Evolutionary conservation across 140 eudicot species (phyloP).

Genomic region (Ambrosia hybrid): DNA sequence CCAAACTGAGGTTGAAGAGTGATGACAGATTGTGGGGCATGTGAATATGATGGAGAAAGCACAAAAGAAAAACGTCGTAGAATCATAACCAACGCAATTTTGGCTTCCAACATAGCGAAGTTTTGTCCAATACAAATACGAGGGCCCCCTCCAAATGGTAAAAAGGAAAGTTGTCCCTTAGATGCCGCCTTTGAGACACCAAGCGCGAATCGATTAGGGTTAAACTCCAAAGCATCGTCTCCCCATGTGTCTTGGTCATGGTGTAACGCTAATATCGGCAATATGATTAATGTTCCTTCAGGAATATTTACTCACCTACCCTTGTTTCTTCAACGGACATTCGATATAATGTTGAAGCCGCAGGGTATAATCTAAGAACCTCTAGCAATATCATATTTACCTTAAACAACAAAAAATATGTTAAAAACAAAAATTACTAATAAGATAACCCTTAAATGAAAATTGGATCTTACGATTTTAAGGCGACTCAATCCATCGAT

Average conservation of each 20-base stretch:
- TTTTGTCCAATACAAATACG: constrained; percentile 33
- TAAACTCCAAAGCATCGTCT: constrained; percentile 29
- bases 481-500: constrained; percentile 27
- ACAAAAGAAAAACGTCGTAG: constrained; percentile 25
- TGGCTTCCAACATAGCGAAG: constrained; percentile 18
- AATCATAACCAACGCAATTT: constrained; percentile 24
- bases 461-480: constrained; percentile 20
- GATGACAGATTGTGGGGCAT: constrained; percentile 22
- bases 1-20: constrained; percentile 27
- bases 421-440: neutral
- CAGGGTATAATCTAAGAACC: constrained; percentile 30
- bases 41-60: constrained; percentile 20
- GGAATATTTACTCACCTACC: constrained; percentile 22
- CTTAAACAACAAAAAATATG: neutral
- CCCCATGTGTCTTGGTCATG: constrained; percentile 38
- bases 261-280: constrained; percentile 32
- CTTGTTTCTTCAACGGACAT: constrained; percentile 10
- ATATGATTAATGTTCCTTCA: constrained; percentile 19
- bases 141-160: constrained; percentile 35
- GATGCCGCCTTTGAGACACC: constrained; percentile 24
- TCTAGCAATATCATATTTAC: constrained; percentile 32
- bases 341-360: constrained; percentile 15
- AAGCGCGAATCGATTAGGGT: constrained; percentile 27
- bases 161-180: constrained; percentile 17
- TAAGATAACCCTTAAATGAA: neutral